Evolutionary conservation across 2,329 filamentous ascomycete species (phyloP).

Genomic region (Laburnicola sp.): DNA sequence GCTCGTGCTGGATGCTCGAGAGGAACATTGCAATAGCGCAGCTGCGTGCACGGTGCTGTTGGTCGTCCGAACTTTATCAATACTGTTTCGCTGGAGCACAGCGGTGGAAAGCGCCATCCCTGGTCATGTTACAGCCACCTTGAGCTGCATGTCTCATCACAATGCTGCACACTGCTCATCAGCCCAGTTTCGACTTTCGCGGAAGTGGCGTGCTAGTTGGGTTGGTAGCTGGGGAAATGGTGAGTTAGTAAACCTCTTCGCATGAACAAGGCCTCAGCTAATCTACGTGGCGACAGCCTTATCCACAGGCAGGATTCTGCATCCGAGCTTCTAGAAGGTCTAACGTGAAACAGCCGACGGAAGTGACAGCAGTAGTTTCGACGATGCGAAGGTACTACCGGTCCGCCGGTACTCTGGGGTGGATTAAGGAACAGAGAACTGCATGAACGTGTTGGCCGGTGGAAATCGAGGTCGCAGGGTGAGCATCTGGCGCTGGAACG

Average conservation of each 20-base stretch:
- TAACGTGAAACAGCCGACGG: conserved; percentile 32
- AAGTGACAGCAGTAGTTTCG: conserved; percentile 28
- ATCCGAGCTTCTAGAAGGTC: conserved; percentile 34
- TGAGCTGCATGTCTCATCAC: conserved; percentile 23
- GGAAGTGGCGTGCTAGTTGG: conserved; percentile 5
- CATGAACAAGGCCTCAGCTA: conserved; percentile 26
- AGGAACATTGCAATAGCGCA: neutral
- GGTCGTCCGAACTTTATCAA: conserved; percentile 7
- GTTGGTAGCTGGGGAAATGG: conserved; percentile 18
- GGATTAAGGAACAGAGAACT: conserved; percentile 26
- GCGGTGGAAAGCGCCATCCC: conserved; percentile 12
- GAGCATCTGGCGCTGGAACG: conserved; percentile 28
- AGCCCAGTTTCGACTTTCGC: conserved; percentile 12
- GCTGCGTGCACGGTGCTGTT: neutral
- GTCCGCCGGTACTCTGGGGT: conserved; percentile 21
- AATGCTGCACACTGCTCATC: conserved; percentile 22
- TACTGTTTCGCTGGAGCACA: conserved; percentile 4
- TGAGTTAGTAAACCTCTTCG: conserved; percentile 20
- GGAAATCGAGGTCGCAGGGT: conserved; percentile 17
- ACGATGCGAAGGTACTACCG: conserved; percentile 17
- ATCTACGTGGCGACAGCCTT: conserved; percentile 26
- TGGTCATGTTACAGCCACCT: conserved; percentile 26
- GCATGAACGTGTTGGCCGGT: conserved; percentile 35
- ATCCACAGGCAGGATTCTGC: conserved; percentile 16
- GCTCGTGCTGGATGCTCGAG: no score